Percentiles rank a stretch among this genome's conserved stretches.
Evolutionary conservation across 2,329 filamentous ascomycete species (phyloP).

Genomic region (Monilinia aucupariae): DNA sequence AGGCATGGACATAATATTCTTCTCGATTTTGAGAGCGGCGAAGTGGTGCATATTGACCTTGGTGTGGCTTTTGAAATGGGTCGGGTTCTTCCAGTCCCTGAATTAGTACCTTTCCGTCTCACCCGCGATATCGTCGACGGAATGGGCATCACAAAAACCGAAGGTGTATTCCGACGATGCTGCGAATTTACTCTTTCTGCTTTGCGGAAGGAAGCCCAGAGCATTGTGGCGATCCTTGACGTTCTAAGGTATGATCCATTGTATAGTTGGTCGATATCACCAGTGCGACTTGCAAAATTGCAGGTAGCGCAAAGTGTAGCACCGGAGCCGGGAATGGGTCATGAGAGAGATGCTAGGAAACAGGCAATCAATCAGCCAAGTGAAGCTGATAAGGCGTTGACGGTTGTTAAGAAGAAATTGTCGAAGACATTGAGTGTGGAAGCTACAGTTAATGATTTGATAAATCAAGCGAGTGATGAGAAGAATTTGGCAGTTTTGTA

Average conservation of each 20-base stretch:
- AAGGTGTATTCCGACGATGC: conserved; percentile 94
- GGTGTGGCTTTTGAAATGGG: conserved; percentile 97
- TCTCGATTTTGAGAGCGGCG: conserved; percentile 80
- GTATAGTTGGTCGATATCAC: conserved; percentile 89
- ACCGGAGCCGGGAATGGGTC: conserved; percentile 27
- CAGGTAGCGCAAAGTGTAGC: conserved; percentile 53
- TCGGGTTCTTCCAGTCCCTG: conserved; percentile 87
- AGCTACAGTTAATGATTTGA: conserved; percentile 93
- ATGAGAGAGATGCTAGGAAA: conserved; percentile 33
- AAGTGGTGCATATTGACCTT: conserved; percentile 94
- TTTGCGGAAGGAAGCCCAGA: conserved; percentile 88
- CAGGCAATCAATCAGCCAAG: conserved; percentile 53
- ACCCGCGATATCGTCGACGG: conserved; percentile 94
- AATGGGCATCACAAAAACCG: conserved; percentile 91
- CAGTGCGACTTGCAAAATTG: conserved; percentile 57
- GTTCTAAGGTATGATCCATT: conserved; percentile 97
- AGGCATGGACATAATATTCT: conserved; percentile 96
- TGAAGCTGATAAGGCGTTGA: conserved; percentile 87
- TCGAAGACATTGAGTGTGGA: conserved; percentile 89
- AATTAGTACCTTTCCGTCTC: conserved; percentile 90
- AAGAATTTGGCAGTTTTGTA: conserved; percentile 87
- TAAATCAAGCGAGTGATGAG: conserved; percentile 92
- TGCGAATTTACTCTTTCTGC: conserved; percentile 97
- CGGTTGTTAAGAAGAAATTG: conserved; percentile 92
- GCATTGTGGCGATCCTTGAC: conserved; percentile 97